Base-by-base conservation (phyloP, 2,329 filamentous ascomycete genomes). In the Thermothelomyces thermophilus region DNA sequence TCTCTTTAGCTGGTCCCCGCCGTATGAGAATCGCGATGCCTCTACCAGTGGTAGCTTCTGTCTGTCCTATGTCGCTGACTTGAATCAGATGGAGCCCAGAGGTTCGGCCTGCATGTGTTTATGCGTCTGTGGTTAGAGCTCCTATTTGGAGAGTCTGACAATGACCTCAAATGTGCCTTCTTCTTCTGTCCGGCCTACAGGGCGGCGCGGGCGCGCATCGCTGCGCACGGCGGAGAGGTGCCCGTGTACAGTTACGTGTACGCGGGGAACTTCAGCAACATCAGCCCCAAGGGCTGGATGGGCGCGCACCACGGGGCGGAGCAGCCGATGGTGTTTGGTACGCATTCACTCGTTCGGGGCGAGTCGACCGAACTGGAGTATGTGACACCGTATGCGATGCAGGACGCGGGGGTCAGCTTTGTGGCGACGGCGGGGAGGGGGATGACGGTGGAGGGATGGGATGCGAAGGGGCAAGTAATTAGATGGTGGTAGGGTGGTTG, bases 281-380 rank as follows among this genome's bases (percentile, higher is more conserved):
- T 63, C 40, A 57, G 56, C 3, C 63, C 64, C 0, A 50, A 40
- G 39, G 35, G 50, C 5, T 66, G 53, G 50, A 51, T 62, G 51
- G 62, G 63, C 6, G 60, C 63, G 4, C 65, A 62, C 33, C 63
- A 66, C 46, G 54, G 51, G 19, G 51, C 62, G n/a, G 64, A 67
- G 53, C 54, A 66, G 34, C 65, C 65, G 11, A 42, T 66, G 42
- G 46, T 68, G 1, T 67, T 67, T 40, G 64, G 65, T 5, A 68
- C 65, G 2, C 55, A 62, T 35, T 54, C 61, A 35, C 17, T 55
- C 7, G 56, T 48, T 34, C 41, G 59, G n/a, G 58, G 56, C 2
- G 40, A 43, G 10, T 56, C 56, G 7, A 58, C 54, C 0, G 41
- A 20, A 22, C 41, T 57, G 1, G 55, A 60, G 51, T 22, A 40